Evolutionary conservation across 192 early-diverging fungal species (phyloP).

Genomic region (Spinellus fusiger): DNA sequence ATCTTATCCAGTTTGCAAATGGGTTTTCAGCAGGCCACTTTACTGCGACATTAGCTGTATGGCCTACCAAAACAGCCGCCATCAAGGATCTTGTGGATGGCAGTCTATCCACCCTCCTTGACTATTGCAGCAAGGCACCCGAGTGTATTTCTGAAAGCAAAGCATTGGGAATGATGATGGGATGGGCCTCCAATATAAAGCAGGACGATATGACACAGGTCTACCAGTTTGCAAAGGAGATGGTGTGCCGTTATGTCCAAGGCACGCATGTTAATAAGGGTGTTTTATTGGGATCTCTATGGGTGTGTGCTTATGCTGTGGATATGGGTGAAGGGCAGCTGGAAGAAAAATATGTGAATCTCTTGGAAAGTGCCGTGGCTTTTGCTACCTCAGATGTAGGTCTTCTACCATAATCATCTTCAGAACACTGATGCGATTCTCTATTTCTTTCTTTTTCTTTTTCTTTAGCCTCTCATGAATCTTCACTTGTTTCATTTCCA

Average conservation of each 20-base stretch:
- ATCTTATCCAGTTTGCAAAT: conserved; percentile 14
- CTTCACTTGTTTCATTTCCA: conserved; percentile 26
- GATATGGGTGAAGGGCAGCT: background rate
- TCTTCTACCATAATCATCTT: background rate
- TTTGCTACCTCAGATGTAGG: conserved; percentile 17
- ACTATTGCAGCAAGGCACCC: background rate
- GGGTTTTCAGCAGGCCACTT: conserved; percentile 19
- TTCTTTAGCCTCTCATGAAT: conserved; percentile 6
- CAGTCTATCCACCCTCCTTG: background rate
- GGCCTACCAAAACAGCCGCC: conserved; percentile 9
- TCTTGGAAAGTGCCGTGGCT: conserved; percentile 16
- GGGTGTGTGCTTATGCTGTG: conserved; percentile 16
- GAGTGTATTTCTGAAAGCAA: conserved; percentile 7
- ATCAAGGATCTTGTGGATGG: conserved; percentile 1
- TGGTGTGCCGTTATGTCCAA: background rate
- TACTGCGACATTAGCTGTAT: background rate
- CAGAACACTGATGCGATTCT: background rate
- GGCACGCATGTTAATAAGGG: background rate
- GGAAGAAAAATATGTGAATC: conserved; percentile 15
- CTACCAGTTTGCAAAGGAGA: background rate
- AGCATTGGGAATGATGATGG: conserved; percentile 22
- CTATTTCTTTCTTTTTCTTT: background rate
- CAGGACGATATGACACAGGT: conserved; percentile 1
- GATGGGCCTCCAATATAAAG: conserved; percentile 17
- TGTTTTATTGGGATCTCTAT: conserved; percentile 9